Conservation (phyloP, 164 flowering plant genomes). For the Umbilicus rupestris region DNA sequence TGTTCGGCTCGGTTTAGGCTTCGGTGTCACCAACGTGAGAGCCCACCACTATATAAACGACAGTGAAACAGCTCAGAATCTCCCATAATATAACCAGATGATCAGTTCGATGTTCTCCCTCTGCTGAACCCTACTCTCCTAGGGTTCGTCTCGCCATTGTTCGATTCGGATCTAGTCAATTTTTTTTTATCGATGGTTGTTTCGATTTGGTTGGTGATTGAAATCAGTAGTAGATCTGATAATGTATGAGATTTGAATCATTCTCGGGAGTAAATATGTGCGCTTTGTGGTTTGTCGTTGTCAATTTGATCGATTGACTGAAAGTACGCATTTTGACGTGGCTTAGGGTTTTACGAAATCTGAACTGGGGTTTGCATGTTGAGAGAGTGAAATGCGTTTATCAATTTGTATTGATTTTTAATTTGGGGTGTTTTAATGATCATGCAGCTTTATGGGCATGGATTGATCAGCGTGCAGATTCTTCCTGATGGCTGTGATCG, state of each 20-base stretch:
- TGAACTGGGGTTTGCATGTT: background rate
- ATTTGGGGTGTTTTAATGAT: too few species aligned
- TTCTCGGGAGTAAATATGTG: background rate
- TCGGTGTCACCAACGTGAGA: too few species aligned
- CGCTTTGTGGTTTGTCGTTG: background rate
- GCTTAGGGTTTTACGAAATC: background rate
- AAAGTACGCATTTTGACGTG: background rate
- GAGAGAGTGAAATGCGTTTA: background rate
- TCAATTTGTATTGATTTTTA: background rate
- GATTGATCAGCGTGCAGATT: background rate
- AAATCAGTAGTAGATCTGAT: too few species aligned
- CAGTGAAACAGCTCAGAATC: too few species aligned
- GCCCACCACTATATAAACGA: too few species aligned
- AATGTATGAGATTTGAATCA: too few species aligned
- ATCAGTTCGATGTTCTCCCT: background rate
- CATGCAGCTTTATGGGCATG: background rate
- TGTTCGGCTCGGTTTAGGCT: too few species aligned
- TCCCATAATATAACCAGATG: too few species aligned
- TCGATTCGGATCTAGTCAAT: background rate
- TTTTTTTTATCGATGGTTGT: too few species aligned
- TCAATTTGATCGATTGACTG: background rate
- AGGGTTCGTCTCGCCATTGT: background rate
- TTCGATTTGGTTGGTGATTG: too few species aligned
- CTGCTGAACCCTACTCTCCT: background rate
- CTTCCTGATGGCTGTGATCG: slow-evolving; percentile 15